These are phyloP conservation scores for Bipolaris oryzae DNA, from an alignment of 2,329 filamentous ascomycete species.

Conservation along the genomic window DNA sequence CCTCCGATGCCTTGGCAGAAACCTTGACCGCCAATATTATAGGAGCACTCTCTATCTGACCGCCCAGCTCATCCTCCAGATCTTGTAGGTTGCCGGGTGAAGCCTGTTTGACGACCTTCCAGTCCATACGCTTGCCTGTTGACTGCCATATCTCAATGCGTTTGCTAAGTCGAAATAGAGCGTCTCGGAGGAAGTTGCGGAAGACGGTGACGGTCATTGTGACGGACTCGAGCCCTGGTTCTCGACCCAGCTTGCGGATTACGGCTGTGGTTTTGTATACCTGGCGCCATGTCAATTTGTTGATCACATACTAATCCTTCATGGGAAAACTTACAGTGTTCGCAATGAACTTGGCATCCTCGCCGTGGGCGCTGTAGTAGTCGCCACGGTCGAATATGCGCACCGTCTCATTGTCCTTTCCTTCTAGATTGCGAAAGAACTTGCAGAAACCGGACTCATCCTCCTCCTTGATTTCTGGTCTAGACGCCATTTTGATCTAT, in stretches of 20 bases:
- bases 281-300: conserved; percentile 47
- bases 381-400: conserved; percentile 93
- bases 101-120: conserved; percentile 87
- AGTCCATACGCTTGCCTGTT: conserved; percentile 75
- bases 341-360: conserved; percentile 83
- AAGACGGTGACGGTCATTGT: conserved; percentile 96
- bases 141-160: conserved; percentile 89
- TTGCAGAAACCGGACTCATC: conserved; percentile 97
- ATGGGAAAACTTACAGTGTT: conserved; percentile 64
- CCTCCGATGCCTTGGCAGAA: conserved; percentile 83
- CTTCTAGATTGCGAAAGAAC: conserved; percentile 86
- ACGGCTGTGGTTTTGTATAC: conserved; percentile 99
- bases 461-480: conserved; percentile 74
- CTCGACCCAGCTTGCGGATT: conserved; percentile 83
- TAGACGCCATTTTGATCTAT: conserved; percentile 55
- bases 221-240: conserved; percentile 87
- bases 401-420: conserved; percentile 73
- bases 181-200: conserved; percentile 92
- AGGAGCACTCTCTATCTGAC: conserved; percentile 84
- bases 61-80: conserved; percentile 91
- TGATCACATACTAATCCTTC: no score
- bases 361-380: conserved; percentile 92
- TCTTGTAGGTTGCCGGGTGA: conserved; percentile 97
- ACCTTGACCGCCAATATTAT: conserved; percentile 97
- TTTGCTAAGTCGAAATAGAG: conserved; percentile 88